Conservation (phyloP, 345 rosid genomes). For the Chamaenerion angustifolium region DNA sequence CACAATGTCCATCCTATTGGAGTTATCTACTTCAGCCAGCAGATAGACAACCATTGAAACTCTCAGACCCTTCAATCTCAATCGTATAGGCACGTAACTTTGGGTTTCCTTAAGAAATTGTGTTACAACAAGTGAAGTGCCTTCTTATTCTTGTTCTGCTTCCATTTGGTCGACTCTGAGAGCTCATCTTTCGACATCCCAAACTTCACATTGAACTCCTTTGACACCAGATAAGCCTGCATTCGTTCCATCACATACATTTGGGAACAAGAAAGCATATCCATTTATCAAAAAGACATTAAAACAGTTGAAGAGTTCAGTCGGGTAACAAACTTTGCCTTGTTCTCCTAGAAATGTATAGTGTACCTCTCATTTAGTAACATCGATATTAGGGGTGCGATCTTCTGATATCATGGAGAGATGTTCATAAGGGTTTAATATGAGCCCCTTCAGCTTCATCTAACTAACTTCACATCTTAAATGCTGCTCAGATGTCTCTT, state of each 20-base stretch:
- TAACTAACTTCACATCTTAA: slow-evolving; percentile 46
- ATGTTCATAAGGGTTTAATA: slow-evolving; percentile 58
- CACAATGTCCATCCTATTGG: no score
- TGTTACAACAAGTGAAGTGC: slow-evolving; percentile 49
- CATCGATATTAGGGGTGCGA: slow-evolving; percentile 59
- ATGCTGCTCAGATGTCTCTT: slow-evolving; percentile 53
- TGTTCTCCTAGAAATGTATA: no score
- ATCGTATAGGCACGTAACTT: no score
- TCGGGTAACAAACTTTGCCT: slow-evolving; percentile 1
- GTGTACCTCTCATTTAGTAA: slow-evolving; percentile 72
- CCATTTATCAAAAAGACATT: no score
- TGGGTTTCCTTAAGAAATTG: no score
- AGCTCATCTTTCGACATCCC: slow-evolving; percentile 61
- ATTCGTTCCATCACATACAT: slow-evolving; percentile 4
- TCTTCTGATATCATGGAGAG: slow-evolving; percentile 45
- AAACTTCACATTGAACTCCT: slow-evolving; percentile 70
- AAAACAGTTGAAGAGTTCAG: background rate
- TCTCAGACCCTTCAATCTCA: no score
- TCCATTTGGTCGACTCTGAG: slow-evolving; percentile 75
- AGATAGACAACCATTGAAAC: no score
- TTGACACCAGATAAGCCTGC: slow-evolving; percentile 55
- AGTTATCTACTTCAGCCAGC: no score
- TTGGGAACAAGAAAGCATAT: background rate
- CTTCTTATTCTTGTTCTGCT: slow-evolving; percentile 88
- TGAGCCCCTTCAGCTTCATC: slow-evolving; percentile 58